phyloP scores from a whole-genome alignment of 2,329 filamentous ascomycete genomes.

The Fusarium sp. region DNA sequence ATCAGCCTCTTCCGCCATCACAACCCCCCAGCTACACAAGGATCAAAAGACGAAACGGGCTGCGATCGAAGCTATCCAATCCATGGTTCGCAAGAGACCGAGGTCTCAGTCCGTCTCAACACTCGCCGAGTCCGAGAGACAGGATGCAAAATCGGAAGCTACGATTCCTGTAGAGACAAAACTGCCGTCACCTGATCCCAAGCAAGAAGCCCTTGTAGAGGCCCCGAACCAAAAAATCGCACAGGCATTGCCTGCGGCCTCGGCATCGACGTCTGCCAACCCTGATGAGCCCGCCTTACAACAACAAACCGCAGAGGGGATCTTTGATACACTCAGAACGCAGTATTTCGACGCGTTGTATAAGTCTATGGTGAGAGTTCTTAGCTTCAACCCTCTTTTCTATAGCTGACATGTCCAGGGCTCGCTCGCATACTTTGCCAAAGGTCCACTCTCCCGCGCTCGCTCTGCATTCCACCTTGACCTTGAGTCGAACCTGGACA shows the following conservation, averaged over 20 bases:
- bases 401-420: conserved; percentile 62
- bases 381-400: conserved; percentile 39
- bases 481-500: conserved; percentile 72
- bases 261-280: conserved; percentile 8
- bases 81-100: conserved; percentile 69
- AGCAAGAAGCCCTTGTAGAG: conserved; percentile 33
- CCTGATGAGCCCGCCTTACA: conserved; percentile 43
- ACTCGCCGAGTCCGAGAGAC: conserved; percentile 47
- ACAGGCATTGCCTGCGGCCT: not conserved
- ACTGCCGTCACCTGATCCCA: conserved; percentile 39
- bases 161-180: conserved; percentile 34
- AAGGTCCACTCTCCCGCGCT: conserved; percentile 83
- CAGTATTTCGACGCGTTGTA: conserved; percentile 75
- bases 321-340: conserved; percentile 71
- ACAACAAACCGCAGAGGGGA: conserved; percentile 64
- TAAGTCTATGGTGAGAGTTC: conserved; percentile 70
- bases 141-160: conserved; percentile 35
- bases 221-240: conserved; percentile 2
- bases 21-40: conserved; percentile 63
- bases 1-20: conserved; percentile 49
- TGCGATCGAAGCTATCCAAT: conserved; percentile 76
- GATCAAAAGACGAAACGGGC: conserved; percentile 70
- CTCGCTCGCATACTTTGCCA: conserved; percentile 86
- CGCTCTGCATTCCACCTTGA: conserved; percentile 79
- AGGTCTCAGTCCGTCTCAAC: conserved; percentile 62